These are phyloP conservation scores for Leccinum pellstonianum DNA, from an alignment of 768 basidiomycete genomes.

Conservation along the genomic window DNA sequence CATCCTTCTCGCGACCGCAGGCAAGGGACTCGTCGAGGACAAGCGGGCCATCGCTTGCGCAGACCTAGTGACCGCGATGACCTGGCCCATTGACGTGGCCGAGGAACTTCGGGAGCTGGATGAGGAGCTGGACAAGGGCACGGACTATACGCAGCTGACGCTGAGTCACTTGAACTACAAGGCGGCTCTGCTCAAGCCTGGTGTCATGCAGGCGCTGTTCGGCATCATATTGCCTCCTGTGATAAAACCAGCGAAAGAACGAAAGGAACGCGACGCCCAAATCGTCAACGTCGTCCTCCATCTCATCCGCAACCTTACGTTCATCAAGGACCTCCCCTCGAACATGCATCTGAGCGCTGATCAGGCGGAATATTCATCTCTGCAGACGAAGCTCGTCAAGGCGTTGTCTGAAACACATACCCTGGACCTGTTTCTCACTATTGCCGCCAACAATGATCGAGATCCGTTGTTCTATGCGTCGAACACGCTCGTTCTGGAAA, in stretches of 20 bases:
- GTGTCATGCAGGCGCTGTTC: slow-evolving; percentile 69
- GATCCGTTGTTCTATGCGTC: slow-evolving; percentile 81
- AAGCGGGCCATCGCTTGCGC: slow-evolving; percentile 79
- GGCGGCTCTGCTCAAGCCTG: slow-evolving; percentile 60
- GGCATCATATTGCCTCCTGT: slow-evolving; percentile 77
- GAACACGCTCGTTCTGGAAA: slow-evolving; percentile 91
- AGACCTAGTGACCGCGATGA: slow-evolving; percentile 95
- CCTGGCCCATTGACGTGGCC: slow-evolving; percentile 97
- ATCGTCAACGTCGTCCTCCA: slow-evolving; percentile 87
- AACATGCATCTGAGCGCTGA: slow-evolving; percentile 73
- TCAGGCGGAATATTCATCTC: slow-evolving; percentile 70
- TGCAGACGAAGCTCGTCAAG: slow-evolving; percentile 77
- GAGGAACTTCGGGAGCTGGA: slow-evolving; percentile 91
- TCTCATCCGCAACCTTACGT: slow-evolving; percentile 89
- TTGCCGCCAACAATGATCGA: slow-evolving; percentile 73
- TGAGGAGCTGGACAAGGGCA: slow-evolving; percentile 72
- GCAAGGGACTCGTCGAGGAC: slow-evolving; percentile 75
- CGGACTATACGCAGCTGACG: slow-evolving; percentile 86
- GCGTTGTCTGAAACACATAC: slow-evolving; percentile 69
- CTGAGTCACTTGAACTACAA: slow-evolving; percentile 89
- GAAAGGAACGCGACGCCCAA: slow-evolving; percentile 78
- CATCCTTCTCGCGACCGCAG: slow-evolving; percentile 78
- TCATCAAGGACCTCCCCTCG: slow-evolving; percentile 82
- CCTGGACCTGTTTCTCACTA: slow-evolving; percentile 77
- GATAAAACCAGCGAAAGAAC: slow-evolving; percentile 64